Evolutionary conservation across 2,329 filamentous ascomycete genomes (phyloP).

Genomic region (Talaromyces islandicus): DNA sequence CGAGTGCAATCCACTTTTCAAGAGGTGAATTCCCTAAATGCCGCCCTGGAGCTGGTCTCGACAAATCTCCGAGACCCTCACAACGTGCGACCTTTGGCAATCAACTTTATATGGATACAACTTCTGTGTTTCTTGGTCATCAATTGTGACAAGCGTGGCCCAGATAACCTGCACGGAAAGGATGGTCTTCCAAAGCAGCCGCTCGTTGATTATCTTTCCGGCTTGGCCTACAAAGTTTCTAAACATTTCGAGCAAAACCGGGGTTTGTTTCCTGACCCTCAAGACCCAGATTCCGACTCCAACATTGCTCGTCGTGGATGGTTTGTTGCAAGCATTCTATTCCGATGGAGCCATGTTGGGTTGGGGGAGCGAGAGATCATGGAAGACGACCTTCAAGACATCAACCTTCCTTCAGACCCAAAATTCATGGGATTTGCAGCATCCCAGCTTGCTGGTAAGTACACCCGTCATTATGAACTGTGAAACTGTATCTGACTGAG

Average conservation of each 20-base stretch:
- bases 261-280: conserved; percentile 26
- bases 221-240: conserved; percentile 33
- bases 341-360: conserved; percentile 38
- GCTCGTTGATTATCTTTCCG: conserved; percentile 34
- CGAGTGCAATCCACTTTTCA: conserved; percentile 29
- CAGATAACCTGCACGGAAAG: conserved; percentile 36
- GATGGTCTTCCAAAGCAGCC: conserved; percentile 35
- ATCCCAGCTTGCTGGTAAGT: conserved; percentile 34
- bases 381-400: conserved; percentile 25
- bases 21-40: conserved; percentile 31
- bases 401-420: conserved; percentile 33
- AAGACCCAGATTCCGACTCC: conserved; percentile 34
- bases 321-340: conserved; percentile 33
- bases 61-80: conserved; percentile 33
- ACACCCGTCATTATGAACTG: background rate
- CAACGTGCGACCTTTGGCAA: conserved; percentile 25
- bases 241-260: conserved; percentile 34
- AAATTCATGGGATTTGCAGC: conserved; percentile 30
- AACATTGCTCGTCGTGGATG: conserved; percentile 36
- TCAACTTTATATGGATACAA: conserved; percentile 38
- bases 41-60: conserved; percentile 34
- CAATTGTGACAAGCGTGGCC: conserved; percentile 36
- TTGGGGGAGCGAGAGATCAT: conserved; percentile 35
- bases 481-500: background rate
- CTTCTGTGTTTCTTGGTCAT: conserved; percentile 36